Percentiles rank a stretch among this genome's conserved stretches.
Evolutionary conservation across 2,329 filamentous ascomycete genomes (phyloP).

Genomic region (Fusarium heterosporum): DNA sequence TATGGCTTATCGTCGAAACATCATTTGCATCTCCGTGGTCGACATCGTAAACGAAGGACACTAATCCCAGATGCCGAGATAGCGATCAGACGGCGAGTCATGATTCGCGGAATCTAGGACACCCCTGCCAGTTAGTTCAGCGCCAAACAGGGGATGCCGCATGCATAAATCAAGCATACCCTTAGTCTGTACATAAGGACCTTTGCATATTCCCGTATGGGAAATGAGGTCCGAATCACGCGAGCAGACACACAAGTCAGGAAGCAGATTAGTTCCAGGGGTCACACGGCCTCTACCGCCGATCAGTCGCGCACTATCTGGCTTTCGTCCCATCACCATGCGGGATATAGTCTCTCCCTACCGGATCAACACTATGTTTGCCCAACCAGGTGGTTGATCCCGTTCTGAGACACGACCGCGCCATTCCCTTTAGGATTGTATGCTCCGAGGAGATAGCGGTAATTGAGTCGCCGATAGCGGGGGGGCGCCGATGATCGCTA

Average conservation of each 20-base stretch:
- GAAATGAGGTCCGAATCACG: conserved; percentile 30
- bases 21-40: conserved; percentile 4
- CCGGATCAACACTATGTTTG: conserved; percentile 15
- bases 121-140: conserved; percentile 6
- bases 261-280: conserved; percentile 11
- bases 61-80: conserved; percentile 19
- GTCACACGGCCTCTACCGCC: conserved; percentile 8
- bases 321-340: conserved; percentile 1
- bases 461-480: conserved; percentile 10
- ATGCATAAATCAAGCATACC: conserved; percentile 36
- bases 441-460: conserved; percentile 20
- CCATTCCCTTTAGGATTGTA: conserved; percentile 12
- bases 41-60: conserved; percentile 14
- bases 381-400: conserved; percentile 7
- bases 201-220: conserved; percentile 27
- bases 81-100: not conserved
- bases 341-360: not conserved
- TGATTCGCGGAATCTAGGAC: conserved; percentile 27
- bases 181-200: conserved; percentile 31
- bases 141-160: conserved; percentile 19
- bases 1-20: conserved; percentile 1
- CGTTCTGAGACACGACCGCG: not conserved
- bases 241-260: conserved; percentile 1
- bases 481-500: conserved; percentile 14
- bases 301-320: conserved; percentile 13